These are phyloP conservation scores for Mycena leptocephala DNA, from an alignment of 768 basidiomycete genomes.

Conservation along the genomic window DNA sequence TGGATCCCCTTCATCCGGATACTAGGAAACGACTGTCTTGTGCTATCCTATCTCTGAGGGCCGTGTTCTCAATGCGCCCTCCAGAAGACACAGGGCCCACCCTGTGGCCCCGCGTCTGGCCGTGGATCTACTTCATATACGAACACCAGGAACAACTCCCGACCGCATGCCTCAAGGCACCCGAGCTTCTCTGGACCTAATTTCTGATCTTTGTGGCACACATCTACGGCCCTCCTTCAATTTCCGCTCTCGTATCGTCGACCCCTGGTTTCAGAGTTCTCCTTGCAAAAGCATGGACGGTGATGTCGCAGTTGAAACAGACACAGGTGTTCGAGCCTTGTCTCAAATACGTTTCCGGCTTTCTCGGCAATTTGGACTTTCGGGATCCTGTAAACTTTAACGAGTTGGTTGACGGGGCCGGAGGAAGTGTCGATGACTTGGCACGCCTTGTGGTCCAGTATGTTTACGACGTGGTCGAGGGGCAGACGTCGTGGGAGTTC, in stretches of 20 bases:
- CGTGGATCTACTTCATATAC: background rate
- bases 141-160: background rate
- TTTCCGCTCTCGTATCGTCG: background rate
- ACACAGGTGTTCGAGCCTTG: too few relatives aligned
- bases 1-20: background rate
- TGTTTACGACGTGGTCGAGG: background rate
- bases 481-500: background rate
- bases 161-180: background rate
- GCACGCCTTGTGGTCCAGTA: too few relatives aligned
- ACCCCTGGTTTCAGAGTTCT: background rate
- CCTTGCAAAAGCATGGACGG: background rate
- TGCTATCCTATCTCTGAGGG: background rate
- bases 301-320: too few relatives aligned
- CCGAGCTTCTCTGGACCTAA: background rate
- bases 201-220: background rate
- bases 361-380: too few relatives aligned
- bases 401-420: too few relatives aligned
- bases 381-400: too few relatives aligned
- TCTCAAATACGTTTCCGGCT: too few relatives aligned
- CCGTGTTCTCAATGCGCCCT: background rate
- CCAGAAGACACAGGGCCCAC: background rate
- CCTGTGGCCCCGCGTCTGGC: background rate
- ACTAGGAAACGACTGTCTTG: background rate
- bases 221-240: background rate
- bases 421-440: background rate